Conservation (phyloP, 495 filamentous ascomycete genomes). For the Clavariopsis aquatica region DNA sequence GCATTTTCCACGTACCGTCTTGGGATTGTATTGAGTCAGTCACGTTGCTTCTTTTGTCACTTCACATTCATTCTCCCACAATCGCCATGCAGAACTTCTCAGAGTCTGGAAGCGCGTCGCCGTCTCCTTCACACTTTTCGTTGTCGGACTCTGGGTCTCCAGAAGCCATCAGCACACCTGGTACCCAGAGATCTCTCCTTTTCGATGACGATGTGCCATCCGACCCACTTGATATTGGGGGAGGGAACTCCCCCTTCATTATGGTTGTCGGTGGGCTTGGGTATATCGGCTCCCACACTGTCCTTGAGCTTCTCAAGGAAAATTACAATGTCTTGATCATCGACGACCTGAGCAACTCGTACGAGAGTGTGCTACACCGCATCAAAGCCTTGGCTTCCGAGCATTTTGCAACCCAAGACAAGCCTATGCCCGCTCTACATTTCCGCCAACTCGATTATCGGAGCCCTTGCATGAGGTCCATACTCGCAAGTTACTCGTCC, state of each 20-base stretch:
- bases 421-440: conserved; percentile 53
- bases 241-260: conserved; percentile 42
- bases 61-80: neutral
- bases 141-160: conserved; percentile 26
- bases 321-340: conserved; percentile 65
- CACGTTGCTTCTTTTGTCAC: conserved; percentile 27
- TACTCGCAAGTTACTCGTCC: conserved; percentile 33
- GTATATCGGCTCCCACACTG: conserved; percentile 67
- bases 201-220: conserved; percentile 41
- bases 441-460: conserved; percentile 62
- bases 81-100: conserved; percentile 27
- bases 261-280: conserved; percentile 67
- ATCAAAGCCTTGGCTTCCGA: conserved; percentile 53
- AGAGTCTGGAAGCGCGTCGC: conserved; percentile 24
- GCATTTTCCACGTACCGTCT: conserved; percentile 32
- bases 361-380: conserved; percentile 55
- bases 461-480: conserved; percentile 39
- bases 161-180: conserved; percentile 35
- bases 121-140: conserved; percentile 34
- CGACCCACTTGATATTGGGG: conserved; percentile 37
- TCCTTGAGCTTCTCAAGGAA: conserved; percentile 61
- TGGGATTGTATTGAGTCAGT: conserved; percentile 17
- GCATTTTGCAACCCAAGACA: conserved; percentile 48
- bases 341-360: conserved; percentile 65
- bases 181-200: conserved; percentile 37